These are phyloP conservation scores for Creolimax fragrantissima DNA, from an alignment of 78 protist species.

Conservation along the genomic window DNA sequence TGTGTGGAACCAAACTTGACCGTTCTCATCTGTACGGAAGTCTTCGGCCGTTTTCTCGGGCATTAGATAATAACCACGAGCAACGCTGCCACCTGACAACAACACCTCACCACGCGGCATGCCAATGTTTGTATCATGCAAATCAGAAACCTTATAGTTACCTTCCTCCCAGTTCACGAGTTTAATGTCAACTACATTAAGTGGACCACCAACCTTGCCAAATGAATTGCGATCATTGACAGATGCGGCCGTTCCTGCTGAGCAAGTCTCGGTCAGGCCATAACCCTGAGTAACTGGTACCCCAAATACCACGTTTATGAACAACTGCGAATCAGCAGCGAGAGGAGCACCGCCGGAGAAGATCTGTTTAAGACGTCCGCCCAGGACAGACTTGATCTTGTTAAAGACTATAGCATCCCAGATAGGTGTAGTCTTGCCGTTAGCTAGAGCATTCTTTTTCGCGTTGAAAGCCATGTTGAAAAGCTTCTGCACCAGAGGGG, in stretches of 20 bases:
- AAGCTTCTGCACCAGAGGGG: not conserved
- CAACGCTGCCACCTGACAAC: constrained; percentile 50
- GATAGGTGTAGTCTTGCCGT: not conserved
- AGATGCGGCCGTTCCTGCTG: not conserved
- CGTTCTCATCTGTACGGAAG: constrained; percentile 28
- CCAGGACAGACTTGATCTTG: constrained; percentile 31
- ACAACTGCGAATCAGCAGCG: constrained; percentile 29
- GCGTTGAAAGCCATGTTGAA: constrained; percentile 29
- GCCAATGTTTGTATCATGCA: not conserved
- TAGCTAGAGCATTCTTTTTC: not conserved
- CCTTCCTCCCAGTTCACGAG: not conserved
- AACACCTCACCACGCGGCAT: constrained; percentile 58
- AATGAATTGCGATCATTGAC: not conserved
- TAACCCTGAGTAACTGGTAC: constrained; percentile 44
- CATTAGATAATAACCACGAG: constrained; percentile 52
- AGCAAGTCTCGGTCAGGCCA: constrained; percentile 51
- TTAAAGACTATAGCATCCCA: constrained; percentile 50
- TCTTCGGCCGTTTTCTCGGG: constrained; percentile 66
- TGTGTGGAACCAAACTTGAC: constrained; percentile 57
- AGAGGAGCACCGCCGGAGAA: constrained; percentile 67
- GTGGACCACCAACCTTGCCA: constrained; percentile 26
- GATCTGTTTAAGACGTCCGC: constrained; percentile 38
- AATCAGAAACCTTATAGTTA: not conserved
- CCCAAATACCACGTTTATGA: not conserved
- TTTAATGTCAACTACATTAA: not conserved